A percentile compares a stretch with the other conserved stretches of the same genome.
These are phyloP conservation scores for Epichloe amarillans DNA, from an alignment of 2,329 filamentous ascomycete species.

Conservation along the genomic window DNA sequence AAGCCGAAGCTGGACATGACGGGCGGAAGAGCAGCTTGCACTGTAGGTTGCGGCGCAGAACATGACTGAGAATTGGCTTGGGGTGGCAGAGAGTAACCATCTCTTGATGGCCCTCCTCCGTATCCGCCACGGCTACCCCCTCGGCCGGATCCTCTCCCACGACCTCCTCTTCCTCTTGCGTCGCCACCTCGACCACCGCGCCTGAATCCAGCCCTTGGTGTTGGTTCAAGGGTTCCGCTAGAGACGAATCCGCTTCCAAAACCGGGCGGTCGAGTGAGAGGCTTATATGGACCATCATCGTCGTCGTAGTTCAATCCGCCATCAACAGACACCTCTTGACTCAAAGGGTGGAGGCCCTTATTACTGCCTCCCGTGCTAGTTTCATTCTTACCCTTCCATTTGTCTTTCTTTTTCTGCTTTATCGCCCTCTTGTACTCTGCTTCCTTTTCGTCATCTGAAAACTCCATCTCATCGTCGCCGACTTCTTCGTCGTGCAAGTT, in stretches of 20 bases:
- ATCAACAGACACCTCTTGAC: conserved; percentile 25
- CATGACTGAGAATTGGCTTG: conserved; percentile 16
- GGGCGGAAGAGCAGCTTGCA: conserved; percentile 9
- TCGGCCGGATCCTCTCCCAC: conserved; percentile 28
- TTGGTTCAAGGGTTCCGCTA: conserved; percentile 24
- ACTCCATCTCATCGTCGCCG: conserved; percentile 75
- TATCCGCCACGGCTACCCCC: conserved; percentile 24
- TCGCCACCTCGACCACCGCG: conserved; percentile 30
- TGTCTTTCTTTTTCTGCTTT: conserved; percentile 52
- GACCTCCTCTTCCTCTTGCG: conserved; percentile 24
- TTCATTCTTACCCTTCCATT: conserved; percentile 28
- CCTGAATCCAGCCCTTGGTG: conserved; percentile 17
- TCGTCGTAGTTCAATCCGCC: conserved; percentile 53
- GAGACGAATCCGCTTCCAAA: conserved; percentile 38
- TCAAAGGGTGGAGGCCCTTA: conserved; percentile 26
- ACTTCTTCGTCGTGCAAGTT: conserved; percentile 93
- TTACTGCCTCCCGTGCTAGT: conserved; percentile 21
- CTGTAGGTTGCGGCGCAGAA: conserved; percentile 10
- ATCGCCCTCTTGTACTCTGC: conserved; percentile 60
- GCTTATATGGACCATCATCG: conserved; percentile 58
- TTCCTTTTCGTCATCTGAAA: conserved; percentile 93
- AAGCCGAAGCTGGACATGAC: conserved; percentile 26
- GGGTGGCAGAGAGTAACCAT: conserved; percentile 30
- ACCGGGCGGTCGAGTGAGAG: conserved; percentile 53
- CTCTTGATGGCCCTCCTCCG: conserved; percentile 14